Conservation (phyloP, 495 filamentous ascomycete species). For the Penicillium paxilli region DNA sequence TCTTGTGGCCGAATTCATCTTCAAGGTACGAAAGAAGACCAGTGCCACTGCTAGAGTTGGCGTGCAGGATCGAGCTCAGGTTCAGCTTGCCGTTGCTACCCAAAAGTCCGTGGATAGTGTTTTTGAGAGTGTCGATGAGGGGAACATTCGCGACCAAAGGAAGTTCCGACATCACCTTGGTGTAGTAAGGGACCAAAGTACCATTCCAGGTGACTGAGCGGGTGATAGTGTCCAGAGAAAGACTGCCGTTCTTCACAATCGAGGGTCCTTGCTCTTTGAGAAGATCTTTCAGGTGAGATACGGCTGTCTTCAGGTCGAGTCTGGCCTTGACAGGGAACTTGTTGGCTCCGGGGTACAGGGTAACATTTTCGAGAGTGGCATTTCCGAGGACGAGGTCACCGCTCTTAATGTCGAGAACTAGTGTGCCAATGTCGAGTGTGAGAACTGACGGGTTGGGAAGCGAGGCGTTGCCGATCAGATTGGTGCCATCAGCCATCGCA, state of each 20-base stretch:
- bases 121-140: slow-evolving; percentile 29
- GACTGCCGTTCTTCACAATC: slow-evolving; percentile 29
- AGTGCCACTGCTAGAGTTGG: slow-evolving; percentile 3
- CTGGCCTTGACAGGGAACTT: slow-evolving; percentile 45
- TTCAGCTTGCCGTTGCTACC: slow-evolving; percentile 4
- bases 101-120: slow-evolving; percentile 31
- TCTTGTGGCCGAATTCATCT: background rate
- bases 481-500: slow-evolving; percentile 27
- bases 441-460: slow-evolving; percentile 41
- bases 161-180: slow-evolving; percentile 35
- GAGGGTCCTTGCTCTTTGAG: slow-evolving; percentile 28
- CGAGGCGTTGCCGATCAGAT: slow-evolving; percentile 36
- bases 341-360: slow-evolving; percentile 61
- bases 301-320: slow-evolving; percentile 32
- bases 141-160: slow-evolving; percentile 34
- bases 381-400: slow-evolving; percentile 49
- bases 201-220: slow-evolving; percentile 35
- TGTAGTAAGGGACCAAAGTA: slow-evolving; percentile 40
- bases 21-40: slow-evolving; percentile 4
- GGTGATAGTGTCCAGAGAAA: slow-evolving; percentile 32
- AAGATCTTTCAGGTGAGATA: slow-evolving; percentile 29
- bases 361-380: slow-evolving; percentile 55
- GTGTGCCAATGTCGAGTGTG: slow-evolving; percentile 38
- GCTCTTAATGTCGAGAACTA: slow-evolving; percentile 34
- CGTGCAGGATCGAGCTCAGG: slow-evolving; percentile 3